These are phyloP conservation scores for Smittium mucronatum DNA, from an alignment of 371 early-diverging fungal species.

Conservation along the genomic window DNA sequence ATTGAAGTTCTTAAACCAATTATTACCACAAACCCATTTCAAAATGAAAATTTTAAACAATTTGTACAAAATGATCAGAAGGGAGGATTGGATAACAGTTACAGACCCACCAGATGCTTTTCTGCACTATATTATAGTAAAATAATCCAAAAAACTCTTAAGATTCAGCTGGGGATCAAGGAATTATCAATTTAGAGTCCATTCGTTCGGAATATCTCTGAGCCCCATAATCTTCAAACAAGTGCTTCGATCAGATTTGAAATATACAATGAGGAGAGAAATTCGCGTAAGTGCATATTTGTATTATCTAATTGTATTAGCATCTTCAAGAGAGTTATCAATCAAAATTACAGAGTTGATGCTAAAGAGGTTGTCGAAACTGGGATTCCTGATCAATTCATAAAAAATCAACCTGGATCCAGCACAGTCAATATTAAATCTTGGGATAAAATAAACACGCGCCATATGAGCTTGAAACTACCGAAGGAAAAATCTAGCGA, in stretches of 20 bases:
- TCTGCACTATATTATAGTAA: not conserved
- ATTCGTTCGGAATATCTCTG: conserved; percentile 10
- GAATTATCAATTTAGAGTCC: conserved; percentile 30
- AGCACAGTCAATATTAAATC: not conserved
- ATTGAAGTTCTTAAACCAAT: not conserved
- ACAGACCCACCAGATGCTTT: conserved; percentile 1
- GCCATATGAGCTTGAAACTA: not conserved
- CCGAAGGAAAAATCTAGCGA: not conserved
- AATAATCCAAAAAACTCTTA: not conserved
- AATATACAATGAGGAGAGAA: not conserved
- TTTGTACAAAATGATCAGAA: not conserved
- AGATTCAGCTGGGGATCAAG: not conserved
- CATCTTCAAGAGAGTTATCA: conserved; percentile 8
- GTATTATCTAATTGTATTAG: not conserved
- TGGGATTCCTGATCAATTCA: not conserved
- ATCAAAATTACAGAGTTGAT: conserved; percentile 17
- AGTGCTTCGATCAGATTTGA: not conserved
- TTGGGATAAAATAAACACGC: not conserved
- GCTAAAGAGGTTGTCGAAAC: not conserved
- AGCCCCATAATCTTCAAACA: conserved; percentile 3
- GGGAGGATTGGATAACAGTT: conserved; percentile 5
- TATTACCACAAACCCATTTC: not conserved
- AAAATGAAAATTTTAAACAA: conserved; percentile 2
- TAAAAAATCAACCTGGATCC: not conserved
- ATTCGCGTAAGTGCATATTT: conserved; percentile 8